Conservation (phyloP, 768 basidiomycete species). For the Rhodotorula graminis region DNA sequence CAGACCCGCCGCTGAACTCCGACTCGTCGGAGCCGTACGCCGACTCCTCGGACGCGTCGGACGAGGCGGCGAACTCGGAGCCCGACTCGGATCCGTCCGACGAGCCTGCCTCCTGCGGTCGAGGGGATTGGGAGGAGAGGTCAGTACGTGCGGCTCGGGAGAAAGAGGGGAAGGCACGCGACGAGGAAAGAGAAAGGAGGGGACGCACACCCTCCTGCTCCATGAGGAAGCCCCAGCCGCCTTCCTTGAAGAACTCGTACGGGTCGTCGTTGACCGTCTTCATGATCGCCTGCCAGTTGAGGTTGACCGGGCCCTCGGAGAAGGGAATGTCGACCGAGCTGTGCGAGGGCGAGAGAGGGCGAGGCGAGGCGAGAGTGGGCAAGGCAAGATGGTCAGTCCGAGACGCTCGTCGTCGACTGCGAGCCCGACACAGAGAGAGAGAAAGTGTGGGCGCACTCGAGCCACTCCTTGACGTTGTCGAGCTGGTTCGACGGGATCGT, state of each 20-base stretch:
- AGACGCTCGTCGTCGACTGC: background rate
- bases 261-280: constrained; percentile 96
- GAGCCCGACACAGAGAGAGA: background rate
- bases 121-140: too few species aligned
- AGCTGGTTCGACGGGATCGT: constrained; percentile 83
- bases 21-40: constrained; percentile 55
- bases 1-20: constrained; percentile 55
- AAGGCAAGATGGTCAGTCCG: background rate
- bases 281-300: constrained; percentile 98
- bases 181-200: constrained; percentile 57
- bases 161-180: too few species aligned
- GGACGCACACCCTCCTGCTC: constrained; percentile 56
- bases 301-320: constrained; percentile 90
- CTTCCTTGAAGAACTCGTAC: constrained; percentile 87
- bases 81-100: constrained; percentile 52
- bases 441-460: constrained; percentile 68
- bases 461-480: constrained; percentile 98
- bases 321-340: constrained; percentile 96
- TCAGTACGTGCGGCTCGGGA: too few species aligned
- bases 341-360: background rate
- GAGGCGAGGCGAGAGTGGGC: too few species aligned
- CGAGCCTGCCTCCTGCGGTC: constrained; percentile 21
- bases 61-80: constrained; percentile 53
- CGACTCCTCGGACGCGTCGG: constrained; percentile 57
- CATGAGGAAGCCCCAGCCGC: constrained; percentile 91